These are phyloP conservation scores for Oemleria cerasiformis DNA, from an alignment of 306 rosid genomes.

Conservation along the genomic window DNA sequence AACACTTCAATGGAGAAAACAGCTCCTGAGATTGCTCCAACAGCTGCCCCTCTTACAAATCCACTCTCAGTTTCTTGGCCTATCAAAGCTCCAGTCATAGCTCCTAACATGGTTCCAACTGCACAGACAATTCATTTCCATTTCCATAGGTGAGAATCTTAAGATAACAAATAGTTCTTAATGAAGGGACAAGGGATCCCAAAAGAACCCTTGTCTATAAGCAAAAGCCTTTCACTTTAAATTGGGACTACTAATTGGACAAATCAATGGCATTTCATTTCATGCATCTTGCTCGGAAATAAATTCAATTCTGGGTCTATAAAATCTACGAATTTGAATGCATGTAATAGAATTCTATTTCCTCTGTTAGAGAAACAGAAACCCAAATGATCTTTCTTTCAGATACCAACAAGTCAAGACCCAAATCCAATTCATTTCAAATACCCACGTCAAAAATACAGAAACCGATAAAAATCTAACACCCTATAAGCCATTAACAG, in stretches of 20 bases:
- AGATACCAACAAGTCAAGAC: not conserved
- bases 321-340: conserved; percentile 1
- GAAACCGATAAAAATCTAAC: not conserved
- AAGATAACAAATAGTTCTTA: not conserved
- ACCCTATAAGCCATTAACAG: not conserved
- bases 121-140: conserved; percentile 34
- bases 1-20: conserved; percentile 98
- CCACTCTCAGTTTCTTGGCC: conserved; percentile 99
- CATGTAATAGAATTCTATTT: not conserved
- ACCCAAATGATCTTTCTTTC: conserved; percentile 1
- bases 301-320: conserved; percentile 15
- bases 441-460: not conserved
- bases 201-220: conserved; percentile 4
- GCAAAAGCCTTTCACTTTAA: not conserved
- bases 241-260: conserved; percentile 21
- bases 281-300: conserved; percentile 19
- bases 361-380: not conserved
- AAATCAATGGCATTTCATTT: conserved; percentile 25
- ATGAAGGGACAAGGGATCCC: not conserved
- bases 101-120: conserved; percentile 94
- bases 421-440: conserved; percentile 12
- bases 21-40: conserved; percentile 99
- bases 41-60: conserved; percentile 96
- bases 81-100: conserved; percentile 96
- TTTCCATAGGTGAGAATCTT: conserved; percentile 16